phyloP scores from a whole-genome alignment of 192 early-diverging fungal genomes.

The Dispira parvispora region DNA sequence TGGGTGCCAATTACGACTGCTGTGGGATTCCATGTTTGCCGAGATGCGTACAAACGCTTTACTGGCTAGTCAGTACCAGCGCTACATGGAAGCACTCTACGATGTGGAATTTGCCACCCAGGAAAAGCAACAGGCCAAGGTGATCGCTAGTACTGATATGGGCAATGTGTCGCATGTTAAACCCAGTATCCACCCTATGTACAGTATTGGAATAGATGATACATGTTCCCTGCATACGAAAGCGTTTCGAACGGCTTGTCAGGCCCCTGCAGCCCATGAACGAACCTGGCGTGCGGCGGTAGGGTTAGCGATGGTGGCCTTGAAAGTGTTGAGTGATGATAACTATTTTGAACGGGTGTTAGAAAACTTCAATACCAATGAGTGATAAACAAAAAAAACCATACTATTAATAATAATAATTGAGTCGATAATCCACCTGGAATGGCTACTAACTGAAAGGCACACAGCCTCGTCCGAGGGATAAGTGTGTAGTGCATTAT shows the following conservation, averaged over 20 bases:
- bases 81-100: neutral
- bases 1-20: neutral
- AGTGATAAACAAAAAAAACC: neutral
- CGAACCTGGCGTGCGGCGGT: conserved; percentile 1
- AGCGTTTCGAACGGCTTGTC: neutral
- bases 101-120: neutral
- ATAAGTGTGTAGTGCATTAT: too few species aligned
- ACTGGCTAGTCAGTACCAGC: conserved; percentile 2
- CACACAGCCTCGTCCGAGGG: too few species aligned
- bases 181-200: conserved; percentile 9
- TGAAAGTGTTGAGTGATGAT: conserved; percentile 1
- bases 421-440: too few species aligned
- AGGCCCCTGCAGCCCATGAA: conserved; percentile 9
- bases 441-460: too few species aligned
- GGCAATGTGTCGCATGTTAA: conserved; percentile 15
- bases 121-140: neutral
- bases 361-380: conserved; percentile 9
- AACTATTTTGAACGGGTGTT: conserved; percentile 12
- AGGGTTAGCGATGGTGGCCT: conserved; percentile 5
- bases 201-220: neutral
- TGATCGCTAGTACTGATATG: conserved; percentile 5
- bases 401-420: too few species aligned
- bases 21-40: conserved; percentile 4
- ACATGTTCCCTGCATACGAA: neutral
- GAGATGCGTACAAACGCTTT: neutral